Percentiles rank a stretch among this genome's conserved stretches.
These are phyloP conservation scores for Acacia concinna DNA, from an alignment of 331 rosid species.

Conservation along the genomic window DNA sequence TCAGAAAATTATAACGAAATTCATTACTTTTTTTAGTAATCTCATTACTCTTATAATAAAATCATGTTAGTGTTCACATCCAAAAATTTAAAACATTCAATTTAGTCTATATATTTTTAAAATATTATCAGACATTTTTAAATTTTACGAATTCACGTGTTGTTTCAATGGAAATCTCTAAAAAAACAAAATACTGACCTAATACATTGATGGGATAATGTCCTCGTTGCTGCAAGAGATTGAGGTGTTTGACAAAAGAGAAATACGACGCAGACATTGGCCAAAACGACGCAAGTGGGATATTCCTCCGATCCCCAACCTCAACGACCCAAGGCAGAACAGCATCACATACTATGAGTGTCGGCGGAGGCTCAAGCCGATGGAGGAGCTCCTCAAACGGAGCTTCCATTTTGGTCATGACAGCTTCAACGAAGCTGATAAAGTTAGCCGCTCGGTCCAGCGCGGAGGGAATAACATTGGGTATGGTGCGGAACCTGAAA, in stretches of 20 bases:
- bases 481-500: constrained; percentile 26
- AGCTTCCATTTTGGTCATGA: not conserved
- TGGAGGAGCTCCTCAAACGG: not conserved
- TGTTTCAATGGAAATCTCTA: no score
- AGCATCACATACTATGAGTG: not conserved
- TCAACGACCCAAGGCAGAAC: not conserved
- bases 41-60: no score
- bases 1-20: no score
- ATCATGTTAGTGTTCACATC: no score
- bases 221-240: constrained; percentile 12
- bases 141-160: no score
- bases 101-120: no score
- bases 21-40: no score
- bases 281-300: not conserved
- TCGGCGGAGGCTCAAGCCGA: not conserved
- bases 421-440: not conserved
- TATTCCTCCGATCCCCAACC: not conserved
- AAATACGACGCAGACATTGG: not conserved
- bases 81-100: no score
- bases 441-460: constrained; percentile 26
- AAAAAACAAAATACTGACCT: not conserved
- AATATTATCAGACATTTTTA: no score
- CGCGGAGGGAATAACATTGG: constrained; percentile 38
- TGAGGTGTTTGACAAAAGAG: not conserved
- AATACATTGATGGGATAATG: constrained; percentile 14